Evolutionary conservation across 176 grass and related monocot genomes (phyloP).

Genomic region (Ensete ventricosum): DNA sequence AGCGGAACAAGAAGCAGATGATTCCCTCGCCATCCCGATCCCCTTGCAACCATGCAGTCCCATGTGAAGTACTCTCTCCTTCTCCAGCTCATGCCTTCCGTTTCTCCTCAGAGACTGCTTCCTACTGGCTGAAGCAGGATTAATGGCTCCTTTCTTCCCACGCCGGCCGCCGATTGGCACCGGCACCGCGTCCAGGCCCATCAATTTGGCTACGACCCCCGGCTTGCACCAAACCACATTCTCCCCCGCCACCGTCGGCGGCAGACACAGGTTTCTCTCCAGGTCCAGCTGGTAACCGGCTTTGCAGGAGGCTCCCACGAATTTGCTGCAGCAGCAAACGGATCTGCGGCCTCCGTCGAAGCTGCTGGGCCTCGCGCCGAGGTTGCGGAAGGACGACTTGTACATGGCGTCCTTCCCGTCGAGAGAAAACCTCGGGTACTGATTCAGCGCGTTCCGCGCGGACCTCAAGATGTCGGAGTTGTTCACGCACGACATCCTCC

Average conservation of each 20-base stretch:
- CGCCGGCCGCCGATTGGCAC: slow-evolving; percentile 33
- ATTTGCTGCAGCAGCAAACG: slow-evolving; percentile 28
- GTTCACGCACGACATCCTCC: slow-evolving; percentile 83
- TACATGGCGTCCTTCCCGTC: slow-evolving; percentile 94
- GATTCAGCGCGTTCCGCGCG: slow-evolving; percentile 57
- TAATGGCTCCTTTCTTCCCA: slow-evolving; percentile 4
- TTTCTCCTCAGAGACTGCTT: slow-evolving; percentile 41
- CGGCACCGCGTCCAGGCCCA: slow-evolving; percentile 74
- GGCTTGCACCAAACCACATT: slow-evolving; percentile 96
- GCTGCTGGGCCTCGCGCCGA: slow-evolving; percentile 6
- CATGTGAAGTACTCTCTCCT: slow-evolving; percentile 53
- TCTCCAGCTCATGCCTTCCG: slow-evolving; percentile 47
- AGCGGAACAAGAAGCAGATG: neutral
- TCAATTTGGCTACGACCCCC: slow-evolving; percentile 66
- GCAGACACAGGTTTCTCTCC: slow-evolving; percentile 59
- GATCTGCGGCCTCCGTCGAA: slow-evolving; percentile 6
- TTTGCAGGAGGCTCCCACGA: slow-evolving; percentile 20
- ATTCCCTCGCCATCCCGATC: neutral
- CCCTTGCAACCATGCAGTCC: slow-evolving; percentile 32
- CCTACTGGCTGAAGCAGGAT: slow-evolving; percentile 14
- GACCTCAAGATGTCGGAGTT: slow-evolving; percentile 72
- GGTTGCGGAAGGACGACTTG: slow-evolving; percentile 53
- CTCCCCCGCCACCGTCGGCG: slow-evolving; percentile 56
- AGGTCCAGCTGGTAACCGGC: slow-evolving; percentile 46
- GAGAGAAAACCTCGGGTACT: slow-evolving; percentile 89